A percentile compares a stretch with the other conserved stretches of the same genome.
phyloP scores from a whole-genome alignment of 306 rosid species.

The Begonia peltatifolia region DNA sequence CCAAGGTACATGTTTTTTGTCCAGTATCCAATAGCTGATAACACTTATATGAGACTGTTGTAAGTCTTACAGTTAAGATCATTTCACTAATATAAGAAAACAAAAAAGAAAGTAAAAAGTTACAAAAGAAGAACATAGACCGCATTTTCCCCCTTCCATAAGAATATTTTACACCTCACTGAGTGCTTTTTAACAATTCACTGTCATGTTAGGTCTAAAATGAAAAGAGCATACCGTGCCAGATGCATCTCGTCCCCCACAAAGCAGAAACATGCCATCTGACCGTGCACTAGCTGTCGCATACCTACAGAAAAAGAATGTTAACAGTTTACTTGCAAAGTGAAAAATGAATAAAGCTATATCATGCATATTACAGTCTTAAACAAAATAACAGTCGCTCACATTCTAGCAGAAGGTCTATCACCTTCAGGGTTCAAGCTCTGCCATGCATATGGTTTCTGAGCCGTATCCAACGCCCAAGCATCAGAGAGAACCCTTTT shows the following conservation, averaged over 20 bases:
- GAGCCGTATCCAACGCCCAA: constrained; percentile 96
- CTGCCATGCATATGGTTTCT: constrained; percentile 92
- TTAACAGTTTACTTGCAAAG: constrained; percentile 6
- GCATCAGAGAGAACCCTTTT: constrained; percentile 88
- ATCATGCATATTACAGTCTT: constrained; percentile 6
- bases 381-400: constrained; percentile 25
- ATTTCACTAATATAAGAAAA: too few species aligned
- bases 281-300: constrained; percentile 99
- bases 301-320: constrained; percentile 57
- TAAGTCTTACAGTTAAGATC: too few species aligned
- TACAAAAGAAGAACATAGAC: too few species aligned
- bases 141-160: too few species aligned
- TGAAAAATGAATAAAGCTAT: constrained; percentile 4
- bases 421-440: constrained; percentile 92
- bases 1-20: too few species aligned
- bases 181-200: too few species aligned
- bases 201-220: not conserved
- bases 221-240: constrained; percentile 56
- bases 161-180: too few species aligned
- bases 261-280: constrained; percentile 98
- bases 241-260: constrained; percentile 96
- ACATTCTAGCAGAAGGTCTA: constrained; percentile 98
- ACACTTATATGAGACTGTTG: too few species aligned
- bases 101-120: not conserved
- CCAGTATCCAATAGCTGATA: too few species aligned